Conservation (phyloP, 2,329 filamentous ascomycete genomes). For the Xylariomycetidae sp. region DNA sequence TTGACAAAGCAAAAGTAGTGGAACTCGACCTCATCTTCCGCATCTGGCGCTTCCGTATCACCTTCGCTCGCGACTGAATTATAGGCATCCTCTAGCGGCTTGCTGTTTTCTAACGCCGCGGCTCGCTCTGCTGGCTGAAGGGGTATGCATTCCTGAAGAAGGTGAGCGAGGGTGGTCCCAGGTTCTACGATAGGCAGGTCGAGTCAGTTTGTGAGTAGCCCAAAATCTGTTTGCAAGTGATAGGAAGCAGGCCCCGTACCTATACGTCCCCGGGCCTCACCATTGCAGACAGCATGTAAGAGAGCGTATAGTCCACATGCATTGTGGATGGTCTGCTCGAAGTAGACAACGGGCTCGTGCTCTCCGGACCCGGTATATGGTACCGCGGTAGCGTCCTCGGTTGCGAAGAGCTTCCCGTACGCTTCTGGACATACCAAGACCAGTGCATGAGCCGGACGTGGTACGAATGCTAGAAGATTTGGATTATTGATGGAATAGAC, state of each 20-base stretch:
- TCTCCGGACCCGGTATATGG: slow-evolving; percentile 31
- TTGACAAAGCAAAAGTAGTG: slow-evolving; percentile 71
- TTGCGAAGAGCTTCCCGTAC: slow-evolving; percentile 31
- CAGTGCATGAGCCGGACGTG: slow-evolving; percentile 75
- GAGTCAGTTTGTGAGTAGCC: no score
- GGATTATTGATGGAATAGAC: slow-evolving; percentile 87
- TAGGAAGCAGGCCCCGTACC: no score
- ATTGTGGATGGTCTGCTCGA: slow-evolving; percentile 77
- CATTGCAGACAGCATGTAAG: slow-evolving; percentile 68
- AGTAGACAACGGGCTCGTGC: slow-evolving; percentile 69
- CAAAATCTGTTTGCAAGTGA: no score
- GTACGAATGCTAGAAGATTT: slow-evolving; percentile 77
- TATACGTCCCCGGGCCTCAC: slow-evolving; percentile 40
- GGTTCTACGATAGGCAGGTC: not conserved
- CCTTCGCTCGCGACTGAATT: slow-evolving; percentile 1
- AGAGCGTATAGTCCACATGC: slow-evolving; percentile 77
- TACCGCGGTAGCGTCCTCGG: slow-evolving; percentile 7
- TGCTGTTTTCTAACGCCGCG: not conserved
- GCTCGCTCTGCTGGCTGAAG: not conserved
- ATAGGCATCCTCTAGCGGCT: not conserved
- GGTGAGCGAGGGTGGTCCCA: not conserved
- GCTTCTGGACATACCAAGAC: slow-evolving; percentile 71
- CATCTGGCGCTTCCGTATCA: slow-evolving; percentile 33
- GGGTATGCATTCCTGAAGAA: slow-evolving; percentile 1
- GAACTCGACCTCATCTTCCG: slow-evolving; percentile 58